Conservation (phyloP, 495 filamentous ascomycete genomes). For the Choiromyces venosus region DNA sequence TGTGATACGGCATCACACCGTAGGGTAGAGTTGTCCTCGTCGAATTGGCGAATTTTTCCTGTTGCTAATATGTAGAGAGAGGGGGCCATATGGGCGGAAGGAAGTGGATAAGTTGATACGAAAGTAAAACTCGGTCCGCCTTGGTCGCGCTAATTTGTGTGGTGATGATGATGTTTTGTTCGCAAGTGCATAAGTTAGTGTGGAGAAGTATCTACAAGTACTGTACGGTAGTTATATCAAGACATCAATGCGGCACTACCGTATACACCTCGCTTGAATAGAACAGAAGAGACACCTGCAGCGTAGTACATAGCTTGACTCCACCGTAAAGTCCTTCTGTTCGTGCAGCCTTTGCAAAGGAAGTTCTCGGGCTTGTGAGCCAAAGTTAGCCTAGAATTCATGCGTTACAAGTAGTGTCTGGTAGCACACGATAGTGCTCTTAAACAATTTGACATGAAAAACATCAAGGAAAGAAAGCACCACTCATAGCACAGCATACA, state of each 20-base stretch:
- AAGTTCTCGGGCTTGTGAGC: neutral
- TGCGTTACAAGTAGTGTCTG: neutral
- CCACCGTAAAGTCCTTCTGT: neutral
- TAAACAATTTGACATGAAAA: neutral
- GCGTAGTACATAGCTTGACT: neutral
- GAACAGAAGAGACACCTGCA: neutral
- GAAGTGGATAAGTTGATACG: too few relatives aligned
- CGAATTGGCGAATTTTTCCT: too few relatives aligned
- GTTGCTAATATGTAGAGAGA: too few relatives aligned
- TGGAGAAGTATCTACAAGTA: too few relatives aligned
- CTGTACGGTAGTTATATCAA: neutral
- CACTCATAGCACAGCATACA: too few relatives aligned
- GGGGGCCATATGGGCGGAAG: too few relatives aligned
- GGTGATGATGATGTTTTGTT: too few relatives aligned
- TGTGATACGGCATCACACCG: too few relatives aligned
- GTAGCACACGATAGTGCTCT: neutral
- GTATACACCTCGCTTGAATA: neutral
- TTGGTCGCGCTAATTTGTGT: neutral
- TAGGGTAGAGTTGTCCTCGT: neutral
- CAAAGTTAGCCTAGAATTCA: neutral
- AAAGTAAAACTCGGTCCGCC: neutral
- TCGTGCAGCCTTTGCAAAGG: too few relatives aligned
- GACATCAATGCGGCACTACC: neutral
- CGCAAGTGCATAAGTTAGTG: neutral
- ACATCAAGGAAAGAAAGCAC: too few relatives aligned